Evolutionary conservation across 2,329 filamentous ascomycete species (phyloP).

Genomic region (Fusarium ramigenum): DNA sequence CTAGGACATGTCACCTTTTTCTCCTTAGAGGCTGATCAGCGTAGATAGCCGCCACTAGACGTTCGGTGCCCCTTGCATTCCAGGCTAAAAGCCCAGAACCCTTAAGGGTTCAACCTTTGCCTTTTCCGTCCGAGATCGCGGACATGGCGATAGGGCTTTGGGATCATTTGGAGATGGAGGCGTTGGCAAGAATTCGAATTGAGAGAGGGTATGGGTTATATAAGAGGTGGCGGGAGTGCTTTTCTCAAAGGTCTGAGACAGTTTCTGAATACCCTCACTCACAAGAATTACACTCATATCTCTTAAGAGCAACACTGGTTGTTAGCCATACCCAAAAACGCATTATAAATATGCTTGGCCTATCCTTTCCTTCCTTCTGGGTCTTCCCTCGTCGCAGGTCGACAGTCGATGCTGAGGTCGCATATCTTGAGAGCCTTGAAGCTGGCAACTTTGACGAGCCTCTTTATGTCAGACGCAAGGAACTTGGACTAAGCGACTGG

Average conservation of each 20-base stretch:
- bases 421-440: constrained; percentile 23
- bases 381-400: constrained; percentile 32
- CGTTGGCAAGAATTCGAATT: background rate
- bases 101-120: constrained; percentile 5
- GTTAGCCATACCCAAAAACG: background rate
- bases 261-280: background rate
- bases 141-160: constrained; percentile 11
- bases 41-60: constrained; percentile 14
- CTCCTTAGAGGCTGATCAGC: background rate
- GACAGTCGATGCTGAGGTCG: constrained; percentile 20
- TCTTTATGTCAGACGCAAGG: constrained; percentile 22
- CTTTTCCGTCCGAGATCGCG: constrained; percentile 18
- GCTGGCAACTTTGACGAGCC: constrained; percentile 31
- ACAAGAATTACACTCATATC: background rate
- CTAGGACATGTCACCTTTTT: background rate
- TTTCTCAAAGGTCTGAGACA: background rate
- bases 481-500: constrained; percentile 29
- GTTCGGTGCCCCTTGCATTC: constrained; percentile 19
- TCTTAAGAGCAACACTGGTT: background rate
- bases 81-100: constrained; percentile 19
- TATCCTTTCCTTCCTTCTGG: constrained; percentile 30
- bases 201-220: background rate
- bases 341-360: constrained; percentile 30
- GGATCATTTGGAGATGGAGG: constrained; percentile 3
- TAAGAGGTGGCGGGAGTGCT: background rate